Evolutionary conservation across 495 filamentous ascomycete genomes (phyloP).

Genomic region (Usnea hakonensis): DNA sequence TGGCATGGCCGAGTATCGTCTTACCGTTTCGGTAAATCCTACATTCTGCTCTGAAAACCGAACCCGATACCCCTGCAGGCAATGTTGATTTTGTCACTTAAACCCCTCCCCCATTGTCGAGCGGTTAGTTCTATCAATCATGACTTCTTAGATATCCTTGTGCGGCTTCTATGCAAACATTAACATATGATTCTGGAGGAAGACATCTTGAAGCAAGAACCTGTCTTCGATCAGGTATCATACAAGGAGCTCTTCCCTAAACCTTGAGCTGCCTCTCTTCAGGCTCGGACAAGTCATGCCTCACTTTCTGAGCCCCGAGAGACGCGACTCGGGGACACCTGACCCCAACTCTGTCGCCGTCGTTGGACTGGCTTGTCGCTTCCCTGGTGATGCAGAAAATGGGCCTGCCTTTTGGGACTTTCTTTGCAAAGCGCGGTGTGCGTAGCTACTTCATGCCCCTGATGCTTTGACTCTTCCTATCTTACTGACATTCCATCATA

Average conservation of each 20-base stretch:
- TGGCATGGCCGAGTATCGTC: background rate
- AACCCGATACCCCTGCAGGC: background rate
- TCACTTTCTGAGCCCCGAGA: background rate
- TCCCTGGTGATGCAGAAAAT: slow-evolving; percentile 44
- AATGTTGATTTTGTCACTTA: background rate
- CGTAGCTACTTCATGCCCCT: background rate
- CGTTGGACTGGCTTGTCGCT: slow-evolving; percentile 42
- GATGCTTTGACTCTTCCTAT: background rate
- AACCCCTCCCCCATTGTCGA: background rate
- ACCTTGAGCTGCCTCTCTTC: background rate
- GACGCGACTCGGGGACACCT: slow-evolving; percentile 8
- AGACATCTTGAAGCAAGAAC: background rate
- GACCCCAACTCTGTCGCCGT: slow-evolving; percentile 35
- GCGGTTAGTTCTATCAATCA: background rate
- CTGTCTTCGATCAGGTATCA: background rate
- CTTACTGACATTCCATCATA: background rate
- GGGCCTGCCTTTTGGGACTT: slow-evolving; percentile 53
- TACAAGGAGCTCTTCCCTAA: background rate
- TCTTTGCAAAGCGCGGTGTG: slow-evolving; percentile 34
- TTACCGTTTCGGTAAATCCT: background rate
- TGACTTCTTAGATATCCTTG: background rate
- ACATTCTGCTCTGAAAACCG: background rate
- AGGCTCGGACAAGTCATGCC: background rate
- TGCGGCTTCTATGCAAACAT: background rate
- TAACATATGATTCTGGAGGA: background rate